Percentiles rank a stretch among this genome's conserved stretches.
These are phyloP conservation scores for Nothomitra cinnamomea DNA, from an alignment of 2,329 filamentous ascomycete species.

Conservation along the genomic window DNA sequence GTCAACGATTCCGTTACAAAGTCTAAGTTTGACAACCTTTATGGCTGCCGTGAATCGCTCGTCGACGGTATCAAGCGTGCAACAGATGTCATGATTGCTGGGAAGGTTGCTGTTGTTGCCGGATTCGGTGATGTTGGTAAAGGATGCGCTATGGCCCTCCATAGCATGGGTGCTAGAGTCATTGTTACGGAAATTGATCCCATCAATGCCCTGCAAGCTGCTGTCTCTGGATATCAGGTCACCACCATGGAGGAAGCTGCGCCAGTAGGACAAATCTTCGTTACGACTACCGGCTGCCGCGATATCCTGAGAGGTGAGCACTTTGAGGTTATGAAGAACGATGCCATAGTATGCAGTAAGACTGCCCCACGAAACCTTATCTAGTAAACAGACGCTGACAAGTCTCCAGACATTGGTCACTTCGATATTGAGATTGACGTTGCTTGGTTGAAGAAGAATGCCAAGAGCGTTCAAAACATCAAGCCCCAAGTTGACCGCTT, in stretches of 20 bases:
- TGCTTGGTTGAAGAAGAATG: constrained; percentile 97
- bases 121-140: constrained; percentile 99
- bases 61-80: constrained; percentile 99
- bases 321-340: constrained; percentile 91
- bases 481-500: constrained; percentile 99
- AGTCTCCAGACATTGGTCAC: constrained; percentile 70
- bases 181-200: constrained; percentile 94
- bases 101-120: constrained; percentile 94
- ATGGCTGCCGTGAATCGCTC: constrained; percentile 97
- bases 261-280: constrained; percentile 82
- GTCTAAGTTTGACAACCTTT: constrained; percentile 99
- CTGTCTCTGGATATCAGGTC: constrained; percentile 93
- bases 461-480: constrained; percentile 88
- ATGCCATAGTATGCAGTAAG: constrained; percentile 95
- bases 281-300: constrained; percentile 97
- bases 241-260: constrained; percentile 96
- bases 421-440: constrained; percentile 99
- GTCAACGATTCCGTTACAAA: constrained; percentile 99
- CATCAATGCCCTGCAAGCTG: constrained; percentile 98
- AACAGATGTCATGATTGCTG: constrained; percentile 99
- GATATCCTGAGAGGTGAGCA: constrained; percentile 86
- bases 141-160: constrained; percentile 90
- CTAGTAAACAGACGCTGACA: not conserved
- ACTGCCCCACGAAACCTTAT: constrained; percentile 11
- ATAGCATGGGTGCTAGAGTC: constrained; percentile 93